Conservation (phyloP, 2,329 filamentous ascomycete species). For the Penicillium sp. region DNA sequence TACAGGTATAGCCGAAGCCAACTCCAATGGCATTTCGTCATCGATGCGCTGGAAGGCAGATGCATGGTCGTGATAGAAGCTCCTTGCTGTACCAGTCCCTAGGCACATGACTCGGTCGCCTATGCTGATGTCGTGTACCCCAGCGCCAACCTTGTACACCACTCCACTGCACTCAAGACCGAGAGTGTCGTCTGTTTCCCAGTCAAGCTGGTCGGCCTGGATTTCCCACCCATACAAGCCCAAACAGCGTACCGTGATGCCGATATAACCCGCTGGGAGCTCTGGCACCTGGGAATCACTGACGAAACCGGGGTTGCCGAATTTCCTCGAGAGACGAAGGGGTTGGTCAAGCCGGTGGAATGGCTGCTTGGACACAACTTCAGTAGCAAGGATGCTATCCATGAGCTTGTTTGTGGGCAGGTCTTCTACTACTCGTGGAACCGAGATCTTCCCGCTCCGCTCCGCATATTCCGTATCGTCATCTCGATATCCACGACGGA, state of each 20-base stretch:
- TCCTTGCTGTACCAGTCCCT: constrained; percentile 17
- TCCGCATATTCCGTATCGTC: constrained; percentile 28
- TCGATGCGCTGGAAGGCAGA: constrained; percentile 24
- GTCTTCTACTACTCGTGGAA: constrained; percentile 27
- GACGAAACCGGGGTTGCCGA: constrained; percentile 8
- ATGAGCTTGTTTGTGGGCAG: constrained; percentile 7
- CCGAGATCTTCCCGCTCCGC: constrained; percentile 17
- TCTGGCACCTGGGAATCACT: constrained; percentile 1
- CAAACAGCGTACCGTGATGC: constrained; percentile 33
- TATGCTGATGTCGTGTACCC: constrained; percentile 12
- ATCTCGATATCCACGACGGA: constrained; percentile 3
- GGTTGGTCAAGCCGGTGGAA: constrained; percentile 14
- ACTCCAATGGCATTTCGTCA: constrained; percentile 19
- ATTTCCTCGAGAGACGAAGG: constrained; percentile 6
- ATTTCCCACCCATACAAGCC: constrained; percentile 32
- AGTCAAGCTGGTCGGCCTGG: neutral
- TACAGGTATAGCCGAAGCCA: constrained; percentile 23
- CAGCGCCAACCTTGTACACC: constrained; percentile 19
- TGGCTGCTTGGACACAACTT: constrained; percentile 3
- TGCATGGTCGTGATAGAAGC: constrained; percentile 14
- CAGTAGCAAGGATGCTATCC: neutral
- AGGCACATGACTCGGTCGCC: constrained; percentile 28
- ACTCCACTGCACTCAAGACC: constrained; percentile 22
- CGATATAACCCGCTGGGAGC: constrained; percentile 24
- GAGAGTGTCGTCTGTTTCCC: neutral